Percentiles rank a stretch among this genome's conserved stretches.
These are phyloP conservation scores for Tulasnella sp. DNA, from an alignment of 768 basidiomycete genomes.

Conservation along the genomic window DNA sequence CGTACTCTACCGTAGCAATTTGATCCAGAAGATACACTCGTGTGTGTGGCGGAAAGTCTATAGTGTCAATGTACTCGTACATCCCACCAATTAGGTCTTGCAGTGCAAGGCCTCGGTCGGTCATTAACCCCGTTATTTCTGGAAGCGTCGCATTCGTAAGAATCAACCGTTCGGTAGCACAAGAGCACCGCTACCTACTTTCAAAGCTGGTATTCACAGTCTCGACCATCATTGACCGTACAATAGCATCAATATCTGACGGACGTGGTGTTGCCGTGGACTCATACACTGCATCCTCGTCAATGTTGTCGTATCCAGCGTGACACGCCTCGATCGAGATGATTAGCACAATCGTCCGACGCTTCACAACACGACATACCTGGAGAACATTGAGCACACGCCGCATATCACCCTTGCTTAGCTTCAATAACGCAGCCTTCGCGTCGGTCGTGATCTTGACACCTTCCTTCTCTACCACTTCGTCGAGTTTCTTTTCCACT, in stretches of 20 bases:
- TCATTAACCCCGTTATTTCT: slow-evolving; percentile 84
- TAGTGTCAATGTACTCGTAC: slow-evolving; percentile 76
- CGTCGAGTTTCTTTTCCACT: slow-evolving; percentile 68
- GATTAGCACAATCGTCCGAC: not conserved
- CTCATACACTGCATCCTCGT: slow-evolving; percentile 87
- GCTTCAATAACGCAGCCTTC: slow-evolving; percentile 74
- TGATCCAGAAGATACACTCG: slow-evolving; percentile 85
- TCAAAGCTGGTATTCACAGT: slow-evolving; percentile 88
- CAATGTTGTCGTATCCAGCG: slow-evolving; percentile 81
- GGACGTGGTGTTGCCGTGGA: slow-evolving; percentile 97
- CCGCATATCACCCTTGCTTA: slow-evolving; percentile 97
- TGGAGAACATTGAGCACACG: slow-evolving; percentile 91
- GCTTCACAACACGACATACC: slow-evolving; percentile 22
- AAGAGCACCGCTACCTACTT: slow-evolving; percentile 34
- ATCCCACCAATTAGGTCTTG: slow-evolving; percentile 89
- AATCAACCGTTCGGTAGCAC: not conserved
- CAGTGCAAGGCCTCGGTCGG: slow-evolving; percentile 83
- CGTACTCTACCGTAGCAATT: slow-evolving; percentile 90
- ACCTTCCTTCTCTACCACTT: slow-evolving; percentile 74
- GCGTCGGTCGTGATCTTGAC: slow-evolving; percentile 81
- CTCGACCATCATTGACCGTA: slow-evolving; percentile 90
- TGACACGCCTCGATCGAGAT: slow-evolving; percentile 58
- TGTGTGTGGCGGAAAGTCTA: slow-evolving; percentile 78
- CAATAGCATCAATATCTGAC: slow-evolving; percentile 81
- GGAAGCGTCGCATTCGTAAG: not conserved